Conservation (phyloP, 1,139 yeast species). For the Geotrichum histeridarum region DNA sequence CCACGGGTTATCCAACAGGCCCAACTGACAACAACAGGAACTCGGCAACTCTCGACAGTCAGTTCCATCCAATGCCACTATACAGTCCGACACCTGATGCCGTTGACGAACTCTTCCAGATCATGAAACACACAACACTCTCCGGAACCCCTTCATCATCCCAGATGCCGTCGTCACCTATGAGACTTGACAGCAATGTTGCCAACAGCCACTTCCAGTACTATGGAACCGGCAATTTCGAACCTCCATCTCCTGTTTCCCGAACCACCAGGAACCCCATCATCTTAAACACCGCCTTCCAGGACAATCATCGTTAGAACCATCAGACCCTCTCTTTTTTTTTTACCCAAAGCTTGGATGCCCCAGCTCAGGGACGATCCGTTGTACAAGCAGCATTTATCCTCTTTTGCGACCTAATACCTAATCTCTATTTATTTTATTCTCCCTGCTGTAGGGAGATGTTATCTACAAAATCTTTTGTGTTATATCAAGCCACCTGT, state of each 20-base stretch:
- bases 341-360: too few relatives aligned
- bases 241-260: constrained; percentile 29
- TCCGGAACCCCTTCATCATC: constrained; percentile 6
- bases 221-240: constrained; percentile 12
- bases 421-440: too few relatives aligned
- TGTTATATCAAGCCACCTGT: too few relatives aligned
- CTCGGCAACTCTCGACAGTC: constrained; percentile 15
- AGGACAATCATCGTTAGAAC: constrained; percentile 2
- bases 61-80: constrained; percentile 21
- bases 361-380: too few relatives aligned
- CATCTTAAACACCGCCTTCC: constrained; percentile 26
- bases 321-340: too few relatives aligned
- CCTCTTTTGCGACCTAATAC: too few relatives aligned
- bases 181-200: neutral
- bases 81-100: constrained; percentile 21
- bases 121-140: constrained; percentile 24
- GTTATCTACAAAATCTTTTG: too few relatives aligned
- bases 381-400: too few relatives aligned
- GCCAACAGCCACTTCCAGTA: neutral
- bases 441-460: too few relatives aligned
- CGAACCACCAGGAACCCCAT: constrained; percentile 28
- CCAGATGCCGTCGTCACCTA: neutral
- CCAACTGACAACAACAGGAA: constrained; percentile 8
- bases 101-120: constrained; percentile 26
- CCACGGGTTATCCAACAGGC: neutral